Conservation (phyloP, 2,329 filamentous ascomycete genomes). For the Trichoderma afroharzianum region DNA sequence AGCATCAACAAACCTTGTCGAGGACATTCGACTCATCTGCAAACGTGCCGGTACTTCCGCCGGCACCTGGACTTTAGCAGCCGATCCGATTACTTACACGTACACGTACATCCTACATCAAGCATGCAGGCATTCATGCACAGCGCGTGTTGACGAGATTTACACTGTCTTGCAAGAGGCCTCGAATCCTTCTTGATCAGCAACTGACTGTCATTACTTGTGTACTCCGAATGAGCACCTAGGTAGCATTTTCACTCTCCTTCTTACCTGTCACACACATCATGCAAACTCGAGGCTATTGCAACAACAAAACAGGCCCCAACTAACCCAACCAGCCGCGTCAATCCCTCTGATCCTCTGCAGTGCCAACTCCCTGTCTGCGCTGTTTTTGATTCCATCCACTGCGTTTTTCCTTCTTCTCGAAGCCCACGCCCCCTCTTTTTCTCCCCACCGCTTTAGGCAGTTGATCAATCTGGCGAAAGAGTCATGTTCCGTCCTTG, state of each 20-base stretch:
- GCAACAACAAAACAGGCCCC: neutral
- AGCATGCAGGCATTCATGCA: neutral
- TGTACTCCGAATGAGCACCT: no score
- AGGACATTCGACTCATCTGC: neutral
- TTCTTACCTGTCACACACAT: neutral
- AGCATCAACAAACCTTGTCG: neutral
- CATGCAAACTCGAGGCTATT: neutral
- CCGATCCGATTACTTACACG: slow-evolving; percentile 4
- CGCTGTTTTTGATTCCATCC: neutral
- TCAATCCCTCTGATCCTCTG: neutral
- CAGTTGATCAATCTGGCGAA: neutral
- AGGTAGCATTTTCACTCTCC: no score
- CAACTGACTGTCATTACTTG: no score
- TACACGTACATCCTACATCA: no score
- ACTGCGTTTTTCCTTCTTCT: neutral
- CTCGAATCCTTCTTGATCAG: neutral
- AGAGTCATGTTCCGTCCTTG: neutral
- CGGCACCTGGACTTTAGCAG: neutral
- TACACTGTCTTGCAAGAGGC: neutral
- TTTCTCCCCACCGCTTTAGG: neutral
- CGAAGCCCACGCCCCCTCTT: neutral
- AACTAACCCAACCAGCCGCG: neutral
- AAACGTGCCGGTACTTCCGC: slow-evolving; percentile 4
- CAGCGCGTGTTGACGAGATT: neutral
- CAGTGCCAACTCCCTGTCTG: neutral